phyloP scores from a whole-genome alignment of 2,329 filamentous ascomycete genomes.

The Rhytidhysteron rufulum region DNA sequence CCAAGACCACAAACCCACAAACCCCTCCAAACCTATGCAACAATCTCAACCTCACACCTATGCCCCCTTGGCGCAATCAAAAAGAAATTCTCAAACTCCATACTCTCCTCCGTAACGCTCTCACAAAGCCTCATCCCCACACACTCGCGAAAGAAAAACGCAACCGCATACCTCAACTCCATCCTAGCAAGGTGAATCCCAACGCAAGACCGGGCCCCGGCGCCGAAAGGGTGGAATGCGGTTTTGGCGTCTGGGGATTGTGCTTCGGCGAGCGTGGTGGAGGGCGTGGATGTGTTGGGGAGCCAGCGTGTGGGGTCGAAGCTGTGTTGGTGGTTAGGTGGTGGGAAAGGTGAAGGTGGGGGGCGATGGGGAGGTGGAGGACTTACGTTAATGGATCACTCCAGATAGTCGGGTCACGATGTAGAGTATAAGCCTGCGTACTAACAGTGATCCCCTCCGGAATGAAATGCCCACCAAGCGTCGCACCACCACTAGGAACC shows the following conservation, averaged over 20 bases:
- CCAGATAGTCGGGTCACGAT: slow-evolving; percentile 28
- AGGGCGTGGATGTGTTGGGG: slow-evolving; percentile 13
- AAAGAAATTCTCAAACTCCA: slow-evolving; percentile 44
- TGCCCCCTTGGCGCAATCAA: slow-evolving; percentile 42
- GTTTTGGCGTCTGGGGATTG: slow-evolving; percentile 37
- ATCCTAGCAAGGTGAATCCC: slow-evolving; percentile 64
- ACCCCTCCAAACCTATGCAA: no score
- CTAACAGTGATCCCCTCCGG: slow-evolving; percentile 33
- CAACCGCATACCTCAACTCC: slow-evolving; percentile 51
- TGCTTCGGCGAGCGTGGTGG: slow-evolving; percentile 19
- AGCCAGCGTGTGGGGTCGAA: slow-evolving; percentile 34
- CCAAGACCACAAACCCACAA: no score
- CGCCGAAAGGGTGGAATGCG: slow-evolving; percentile 66
- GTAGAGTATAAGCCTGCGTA: slow-evolving; percentile 37
- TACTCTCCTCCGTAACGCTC: slow-evolving; percentile 34
- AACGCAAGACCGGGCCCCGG: slow-evolving; percentile 65
- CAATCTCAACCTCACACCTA: slow-evolving; percentile 36
- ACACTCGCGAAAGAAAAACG: slow-evolving; percentile 51
- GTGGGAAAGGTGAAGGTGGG: not conserved
- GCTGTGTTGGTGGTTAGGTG: slow-evolving; percentile 10
- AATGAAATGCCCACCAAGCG: slow-evolving; percentile 32
- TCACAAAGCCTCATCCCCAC: slow-evolving; percentile 21
- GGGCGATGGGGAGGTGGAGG: no score
- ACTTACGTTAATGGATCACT: slow-evolving; percentile 20
- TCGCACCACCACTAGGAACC: slow-evolving; percentile 30